Evolutionary conservation across 495 filamentous ascomycete genomes (phyloP), one percentile per base, ranked within the genome.

Genomic region (Tuber indicum): DNA sequence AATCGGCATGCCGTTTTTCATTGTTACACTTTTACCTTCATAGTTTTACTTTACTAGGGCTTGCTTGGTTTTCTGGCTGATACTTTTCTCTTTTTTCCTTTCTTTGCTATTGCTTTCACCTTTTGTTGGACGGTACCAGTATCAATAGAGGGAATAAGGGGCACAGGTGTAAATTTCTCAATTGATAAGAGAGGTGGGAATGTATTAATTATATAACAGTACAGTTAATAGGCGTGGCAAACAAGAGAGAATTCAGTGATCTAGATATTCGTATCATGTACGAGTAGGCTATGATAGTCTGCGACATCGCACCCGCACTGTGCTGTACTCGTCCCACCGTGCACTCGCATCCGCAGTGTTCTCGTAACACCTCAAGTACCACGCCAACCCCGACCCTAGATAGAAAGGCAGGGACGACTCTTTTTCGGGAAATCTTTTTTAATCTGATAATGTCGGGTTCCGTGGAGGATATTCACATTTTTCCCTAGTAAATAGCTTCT

Each of bases 41-140:
- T 26, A 32, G 39, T 72, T 6, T n/a, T 41, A 41, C 49, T 74
- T 10, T 36, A 62, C 39, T 74, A 16, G 41, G 47, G 62, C 73
- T 49, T 32, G 36, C 39, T 58, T 72, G 17, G 26, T 58, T 74
- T 71, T 62, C 17, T 9, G 46, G 73, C n/a, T 72, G 19, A 26
- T 42, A 9, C 42, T 39, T 72, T 75, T 74, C 9, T 77, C n/a
- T 62, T n/a, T 26, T 47, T 73, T 74, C 16, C 26, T 44, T 47
- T 58, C 70, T 72, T 75, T 75, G 21, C 42, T 72, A 69, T 81
- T 32, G 19, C 32, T 66, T 66, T 36, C 4, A 32, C 26, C 58
- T 5, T 66, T 36, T 19, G 32, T 66, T 14, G 26, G 58, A 66
- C 6, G 58, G 19, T 19, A n/a, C 58, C 26, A 14, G 26, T 66